Conservation (phyloP, 2,329 filamentous ascomycete species). For the Aspergillus latus region DNA sequence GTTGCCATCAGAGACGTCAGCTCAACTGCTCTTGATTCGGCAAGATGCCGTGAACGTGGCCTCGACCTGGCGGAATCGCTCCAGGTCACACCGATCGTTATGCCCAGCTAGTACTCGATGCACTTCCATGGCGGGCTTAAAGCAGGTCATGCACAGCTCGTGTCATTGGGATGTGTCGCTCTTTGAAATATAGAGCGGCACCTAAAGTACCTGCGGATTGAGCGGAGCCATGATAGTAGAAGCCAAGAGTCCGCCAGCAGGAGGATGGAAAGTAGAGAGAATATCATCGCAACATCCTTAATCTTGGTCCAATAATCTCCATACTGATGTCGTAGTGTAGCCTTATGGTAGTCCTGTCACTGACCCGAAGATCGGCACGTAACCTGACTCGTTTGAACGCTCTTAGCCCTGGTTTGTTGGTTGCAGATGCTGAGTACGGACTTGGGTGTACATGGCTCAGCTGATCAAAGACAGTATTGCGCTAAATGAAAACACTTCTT, state of each 20-base stretch:
- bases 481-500: too few relatives aligned
- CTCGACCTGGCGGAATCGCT: too few relatives aligned
- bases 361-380: neutral
- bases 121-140: neutral
- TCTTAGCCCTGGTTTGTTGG: neutral
- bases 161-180: neutral
- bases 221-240: neutral
- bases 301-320: neutral
- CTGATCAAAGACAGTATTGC: too few relatives aligned
- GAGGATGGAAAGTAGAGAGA: neutral
- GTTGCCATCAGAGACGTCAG: too few relatives aligned
- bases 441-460: too few relatives aligned
- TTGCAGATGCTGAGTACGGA: neutral
- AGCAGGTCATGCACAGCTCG: neutral
- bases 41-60: neutral
- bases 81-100: neutral
- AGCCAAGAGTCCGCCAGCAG: neutral
- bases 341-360: neutral
- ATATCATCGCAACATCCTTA: neutral
- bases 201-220: neutral
- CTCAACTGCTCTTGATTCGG: neutral
- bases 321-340: neutral
- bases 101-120: neutral
- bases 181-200: neutral
- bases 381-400: neutral